Evolutionary conservation across 306 rosid species (phyloP).

Genomic region (Calophaca sinica): DNA sequence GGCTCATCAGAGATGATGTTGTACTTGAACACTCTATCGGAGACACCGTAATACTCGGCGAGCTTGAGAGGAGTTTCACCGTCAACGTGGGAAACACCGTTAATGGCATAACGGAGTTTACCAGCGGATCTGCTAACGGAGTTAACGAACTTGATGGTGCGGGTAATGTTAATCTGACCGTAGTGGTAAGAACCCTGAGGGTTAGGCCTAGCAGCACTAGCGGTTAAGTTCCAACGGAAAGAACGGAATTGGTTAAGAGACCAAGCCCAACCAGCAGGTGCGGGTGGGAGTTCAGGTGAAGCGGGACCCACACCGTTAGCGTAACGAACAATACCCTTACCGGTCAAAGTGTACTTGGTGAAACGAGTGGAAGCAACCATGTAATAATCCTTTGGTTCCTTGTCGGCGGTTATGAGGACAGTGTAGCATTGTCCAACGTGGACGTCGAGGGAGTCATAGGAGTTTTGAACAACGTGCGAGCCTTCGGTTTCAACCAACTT

Average conservation of each 20-base stretch:
- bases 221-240: constrained; percentile 87
- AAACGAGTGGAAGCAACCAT: constrained; percentile 83
- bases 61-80: constrained; percentile 73
- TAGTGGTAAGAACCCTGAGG: constrained; percentile 91
- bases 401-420: constrained; percentile 69
- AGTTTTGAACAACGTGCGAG: constrained; percentile 72
- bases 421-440: constrained; percentile 82
- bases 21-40: constrained; percentile 64
- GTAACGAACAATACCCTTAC: constrained; percentile 62
- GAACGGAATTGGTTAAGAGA: constrained; percentile 86
- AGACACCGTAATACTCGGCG: constrained; percentile 65
- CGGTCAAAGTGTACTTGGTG: constrained; percentile 53
- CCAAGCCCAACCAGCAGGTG: constrained; percentile 87
- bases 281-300: constrained; percentile 55
- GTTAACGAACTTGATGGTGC: constrained; percentile 72
- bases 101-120: constrained; percentile 68
- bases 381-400: constrained; percentile 72
- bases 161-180: constrained; percentile 79
- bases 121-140: constrained; percentile 43
- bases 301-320: constrained; percentile 53
- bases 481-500: constrained; percentile 80
- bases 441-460: constrained; percentile 74
- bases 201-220: constrained; percentile 91
- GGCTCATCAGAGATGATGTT: constrained; percentile 55
- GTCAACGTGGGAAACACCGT: constrained; percentile 71